Percentiles rank a stretch among this genome's conserved stretches.
Conservation (phyloP, 495 filamentous ascomycete genomes). For the Daldinia concentrica region DNA sequence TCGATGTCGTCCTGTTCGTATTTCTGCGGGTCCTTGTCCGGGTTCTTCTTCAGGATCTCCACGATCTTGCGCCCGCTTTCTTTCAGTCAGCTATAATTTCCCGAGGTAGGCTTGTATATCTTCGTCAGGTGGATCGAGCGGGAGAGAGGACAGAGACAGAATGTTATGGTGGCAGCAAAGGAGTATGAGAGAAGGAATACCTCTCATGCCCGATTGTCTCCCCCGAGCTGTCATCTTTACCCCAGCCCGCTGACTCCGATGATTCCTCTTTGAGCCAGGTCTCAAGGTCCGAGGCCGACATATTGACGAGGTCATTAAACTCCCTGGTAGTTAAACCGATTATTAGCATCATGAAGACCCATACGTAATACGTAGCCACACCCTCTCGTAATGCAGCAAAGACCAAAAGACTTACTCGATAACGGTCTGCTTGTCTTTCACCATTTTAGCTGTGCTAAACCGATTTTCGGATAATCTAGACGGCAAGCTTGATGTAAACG, state of each 20-base stretch:
- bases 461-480: background rate
- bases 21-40: slow-evolving; percentile 59
- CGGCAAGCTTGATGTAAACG: background rate
- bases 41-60: slow-evolving; percentile 69
- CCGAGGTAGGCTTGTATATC: background rate
- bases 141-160: background rate
- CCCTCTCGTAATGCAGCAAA: no score
- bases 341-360: background rate
- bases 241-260: slow-evolving; percentile 66
- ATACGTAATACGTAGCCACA: no score
- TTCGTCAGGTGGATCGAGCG: no score
- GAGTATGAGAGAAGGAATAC: slow-evolving; percentile 42
- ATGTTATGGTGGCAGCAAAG: background rate
- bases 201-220: slow-evolving; percentile 74
- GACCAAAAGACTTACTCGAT: slow-evolving; percentile 59
- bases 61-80: slow-evolving; percentile 69
- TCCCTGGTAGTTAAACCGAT: slow-evolving; percentile 53
- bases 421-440: slow-evolving; percentile 66
- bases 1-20: slow-evolving; percentile 66
- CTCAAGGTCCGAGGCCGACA: slow-evolving; percentile 67
- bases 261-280: slow-evolving; percentile 67
- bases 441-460: slow-evolving; percentile 55
- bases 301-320: slow-evolving; percentile 76
- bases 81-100: background rate
- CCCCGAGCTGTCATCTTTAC: slow-evolving; percentile 62